Base-by-base conservation (phyloP, 352 stramenopile species). In the Phytophthora pini region DNA sequence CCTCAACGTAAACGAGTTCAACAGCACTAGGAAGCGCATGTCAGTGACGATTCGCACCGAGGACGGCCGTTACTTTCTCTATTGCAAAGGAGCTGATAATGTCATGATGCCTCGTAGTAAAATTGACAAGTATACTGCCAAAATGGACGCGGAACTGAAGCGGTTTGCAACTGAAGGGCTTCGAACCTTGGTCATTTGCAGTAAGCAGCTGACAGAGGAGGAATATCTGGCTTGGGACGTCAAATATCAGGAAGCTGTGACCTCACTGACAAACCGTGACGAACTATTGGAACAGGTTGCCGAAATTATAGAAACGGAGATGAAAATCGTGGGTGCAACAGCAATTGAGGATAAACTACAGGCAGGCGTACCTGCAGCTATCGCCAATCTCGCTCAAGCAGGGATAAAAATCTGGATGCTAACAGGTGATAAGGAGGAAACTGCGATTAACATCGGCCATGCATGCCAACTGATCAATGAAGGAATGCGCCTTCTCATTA, bases 11-110 rank as follows among this genome's bases (percentile, higher is more conserved):
- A 90, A 90, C 63, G 86, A 95, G 51, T 95, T 95, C 67, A 92
- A 89, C 53, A 98, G 90, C 60, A 93, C 97, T 29, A 86, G 98
- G 27, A 99, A 99, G 79, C 79, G 98, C 57, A 99, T 99, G 97
- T 99, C 94, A 8, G 92, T 99, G 22, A 75, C 99, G 17, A 75
- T 98, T 15, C 82, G 89, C 11, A 80, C 68, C 1, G 63, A 73
- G 4, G 75, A 84, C 5, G 46, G 75, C 7, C 63, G 67, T 6
- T 86, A 86, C 31, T 67, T 89, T 2, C 46, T 93, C 4, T 90
- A 77, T 27, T 89, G 80, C 70, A 96, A 96, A 50, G 88, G 88
- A 1, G 87, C 88, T 5, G 89, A 97, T 67, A 95, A 90, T 56
- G 80, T 96, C 12, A 95, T 97, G 72, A 72, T 94, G n/a, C 77